Evolutionary conservation across 2,329 filamentous ascomycete genomes (phyloP).

Genomic region (Phaeomoniella chlamydospora): DNA sequence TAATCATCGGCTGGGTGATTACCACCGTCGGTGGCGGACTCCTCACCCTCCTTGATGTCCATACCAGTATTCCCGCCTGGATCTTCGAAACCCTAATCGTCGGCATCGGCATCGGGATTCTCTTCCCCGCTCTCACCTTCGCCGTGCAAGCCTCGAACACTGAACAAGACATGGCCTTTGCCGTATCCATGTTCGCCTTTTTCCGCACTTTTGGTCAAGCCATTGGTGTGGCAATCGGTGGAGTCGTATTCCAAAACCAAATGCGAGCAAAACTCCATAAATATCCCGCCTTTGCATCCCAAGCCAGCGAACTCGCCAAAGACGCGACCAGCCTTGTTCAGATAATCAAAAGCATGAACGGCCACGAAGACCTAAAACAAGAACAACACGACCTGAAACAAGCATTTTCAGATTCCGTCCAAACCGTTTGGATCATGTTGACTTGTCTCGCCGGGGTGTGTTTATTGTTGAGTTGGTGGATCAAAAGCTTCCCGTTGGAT

Average conservation of each 20-base stretch:
- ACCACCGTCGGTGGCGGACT: slow-evolving; percentile 45
- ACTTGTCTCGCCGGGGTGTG: slow-evolving; percentile 36
- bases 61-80: slow-evolving; percentile 31
- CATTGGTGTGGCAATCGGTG: slow-evolving; percentile 51
- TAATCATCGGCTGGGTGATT: slow-evolving; percentile 48
- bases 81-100: slow-evolving; percentile 40
- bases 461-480: slow-evolving; percentile 36
- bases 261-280: slow-evolving; percentile 36
- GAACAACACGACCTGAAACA: slow-evolving; percentile 30
- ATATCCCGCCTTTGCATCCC: slow-evolving; percentile 31
- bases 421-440: slow-evolving; percentile 42
- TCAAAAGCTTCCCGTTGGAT: slow-evolving; percentile 35
- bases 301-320: slow-evolving; percentile 35
- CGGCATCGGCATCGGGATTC: slow-evolving; percentile 54
- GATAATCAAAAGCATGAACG: slow-evolving; percentile 40
- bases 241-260: slow-evolving; percentile 54
- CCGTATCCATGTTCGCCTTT: slow-evolving; percentile 53
- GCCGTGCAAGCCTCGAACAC: slow-evolving; percentile 48
- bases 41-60: slow-evolving; percentile 16
- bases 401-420: slow-evolving; percentile 39
- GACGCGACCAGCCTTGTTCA: slow-evolving; percentile 46
- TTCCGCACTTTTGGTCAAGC: slow-evolving; percentile 50
- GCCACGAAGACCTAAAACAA: slow-evolving; percentile 12
- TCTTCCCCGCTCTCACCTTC: slow-evolving; percentile 46
- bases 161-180: slow-evolving; percentile 43